Conservation (phyloP, 2,329 filamentous ascomycete species). For the Phialophora verrucosa region DNA sequence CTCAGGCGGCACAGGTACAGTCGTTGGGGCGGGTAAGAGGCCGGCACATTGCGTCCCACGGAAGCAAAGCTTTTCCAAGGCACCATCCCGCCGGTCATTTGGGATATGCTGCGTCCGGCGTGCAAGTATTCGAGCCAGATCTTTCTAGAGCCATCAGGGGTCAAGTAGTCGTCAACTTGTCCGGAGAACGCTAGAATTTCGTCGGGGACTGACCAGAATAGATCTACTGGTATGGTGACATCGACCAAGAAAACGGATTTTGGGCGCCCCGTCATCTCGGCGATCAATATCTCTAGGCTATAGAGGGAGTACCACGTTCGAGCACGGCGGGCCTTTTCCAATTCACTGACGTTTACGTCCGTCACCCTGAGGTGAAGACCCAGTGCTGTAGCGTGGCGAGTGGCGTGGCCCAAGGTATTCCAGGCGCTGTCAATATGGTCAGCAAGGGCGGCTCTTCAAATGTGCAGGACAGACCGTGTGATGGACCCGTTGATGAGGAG, state of each 20-base stretch:
- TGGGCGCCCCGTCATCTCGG: slow-evolving; percentile 40
- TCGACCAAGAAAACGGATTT: slow-evolving; percentile 30
- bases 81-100: slow-evolving; percentile 27
- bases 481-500: slow-evolving; percentile 39
- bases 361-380: slow-evolving; percentile 39
- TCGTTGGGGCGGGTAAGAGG: slow-evolving; percentile 27
- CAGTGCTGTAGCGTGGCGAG: slow-evolving; percentile 40
- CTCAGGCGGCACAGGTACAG: slow-evolving; percentile 31
- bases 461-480: slow-evolving; percentile 34
- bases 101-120: slow-evolving; percentile 16
- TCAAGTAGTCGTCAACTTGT: slow-evolving; percentile 17
- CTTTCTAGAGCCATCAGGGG: slow-evolving; percentile 8
- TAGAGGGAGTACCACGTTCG: slow-evolving; percentile 41
- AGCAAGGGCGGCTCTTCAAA: slow-evolving; percentile 3
- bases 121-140: slow-evolving; percentile 30
- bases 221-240: not conserved
- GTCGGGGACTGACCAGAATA: not conserved
- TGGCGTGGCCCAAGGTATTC: slow-evolving; percentile 40
- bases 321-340: slow-evolving; percentile 30
- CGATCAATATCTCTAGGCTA: slow-evolving; percentile 39
- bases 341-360: slow-evolving; percentile 27
- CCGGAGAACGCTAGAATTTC: slow-evolving; percentile 17
- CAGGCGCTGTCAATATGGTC: slow-evolving; percentile 37
- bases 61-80: slow-evolving; percentile 31
- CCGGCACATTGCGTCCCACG: slow-evolving; percentile 19